Percentiles rank a stretch among this genome's conserved stretches.
These are phyloP conservation scores for Linum usitatissimum DNA, from an alignment of 345 rosid species.

Conservation along the genomic window DNA sequence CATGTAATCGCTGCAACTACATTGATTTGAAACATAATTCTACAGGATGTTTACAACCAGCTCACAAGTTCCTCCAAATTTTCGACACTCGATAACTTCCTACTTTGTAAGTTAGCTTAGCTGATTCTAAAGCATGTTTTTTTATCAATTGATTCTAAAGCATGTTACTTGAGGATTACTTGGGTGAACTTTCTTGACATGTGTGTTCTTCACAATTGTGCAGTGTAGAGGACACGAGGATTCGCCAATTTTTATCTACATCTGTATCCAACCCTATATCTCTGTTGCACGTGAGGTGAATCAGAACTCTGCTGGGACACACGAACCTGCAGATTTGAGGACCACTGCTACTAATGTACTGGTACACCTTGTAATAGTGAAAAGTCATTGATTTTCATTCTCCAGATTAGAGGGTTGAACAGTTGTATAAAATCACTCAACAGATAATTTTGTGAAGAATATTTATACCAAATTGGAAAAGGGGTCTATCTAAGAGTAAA, in stretches of 20 bases:
- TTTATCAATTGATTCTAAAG: not conserved
- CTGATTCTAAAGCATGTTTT: slow-evolving; percentile 7
- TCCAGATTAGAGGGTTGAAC: too few relatives aligned
- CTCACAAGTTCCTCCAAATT: slow-evolving; percentile 4
- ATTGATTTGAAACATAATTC: slow-evolving; percentile 13
- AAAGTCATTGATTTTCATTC: too few relatives aligned
- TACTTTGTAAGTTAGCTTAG: slow-evolving; percentile 4
- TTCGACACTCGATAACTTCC: slow-evolving; percentile 18
- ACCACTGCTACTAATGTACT: too few relatives aligned
- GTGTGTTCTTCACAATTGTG: slow-evolving; percentile 30
- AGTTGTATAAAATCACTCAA: too few relatives aligned
- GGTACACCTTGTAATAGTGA: too few relatives aligned
- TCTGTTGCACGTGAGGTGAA: too few relatives aligned
- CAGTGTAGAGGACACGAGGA: slow-evolving; percentile 57
- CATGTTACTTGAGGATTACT: slow-evolving; percentile 11
- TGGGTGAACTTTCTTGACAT: slow-evolving; percentile 18
- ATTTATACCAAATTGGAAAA: too few relatives aligned
- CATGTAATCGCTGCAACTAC: slow-evolving; percentile 9
- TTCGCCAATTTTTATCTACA: slow-evolving; percentile 40
- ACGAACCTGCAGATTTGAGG: too few relatives aligned
- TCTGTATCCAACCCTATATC: slow-evolving; percentile 90
- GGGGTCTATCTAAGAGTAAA: too few relatives aligned
- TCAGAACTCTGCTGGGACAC: too few relatives aligned
- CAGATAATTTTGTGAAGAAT: too few relatives aligned
- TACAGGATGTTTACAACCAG: slow-evolving; percentile 4